These are phyloP conservation scores for Fragilariopsis cylindrus DNA, from an alignment of 108 stramenopile genomes.

Conservation along the genomic window DNA sequence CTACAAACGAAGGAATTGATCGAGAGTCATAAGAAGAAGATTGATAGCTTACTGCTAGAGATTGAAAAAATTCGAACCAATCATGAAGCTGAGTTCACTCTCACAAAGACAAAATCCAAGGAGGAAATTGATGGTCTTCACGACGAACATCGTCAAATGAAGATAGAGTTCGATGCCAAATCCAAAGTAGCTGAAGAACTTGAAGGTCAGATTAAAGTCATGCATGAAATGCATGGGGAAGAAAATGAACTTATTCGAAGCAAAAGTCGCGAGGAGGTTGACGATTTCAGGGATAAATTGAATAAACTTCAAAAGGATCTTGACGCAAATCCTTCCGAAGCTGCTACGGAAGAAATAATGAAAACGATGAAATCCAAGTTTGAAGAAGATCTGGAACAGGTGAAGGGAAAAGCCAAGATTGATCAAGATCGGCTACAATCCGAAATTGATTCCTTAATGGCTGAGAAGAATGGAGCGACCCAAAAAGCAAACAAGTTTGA, in stretches of 20 bases:
- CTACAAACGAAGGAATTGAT: neutral
- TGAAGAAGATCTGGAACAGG: conserved; percentile 9
- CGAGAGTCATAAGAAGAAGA: neutral
- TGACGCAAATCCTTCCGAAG: neutral
- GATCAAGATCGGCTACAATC: conserved; percentile 12
- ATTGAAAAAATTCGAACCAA: conserved; percentile 9
- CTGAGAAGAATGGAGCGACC: neutral
- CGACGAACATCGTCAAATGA: conserved; percentile 20
- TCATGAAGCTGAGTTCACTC: neutral
- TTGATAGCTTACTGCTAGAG: conserved; percentile 2
- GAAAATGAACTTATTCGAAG: conserved; percentile 13
- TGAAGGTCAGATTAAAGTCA: conserved; percentile 17
- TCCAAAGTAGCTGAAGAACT: conserved; percentile 19
- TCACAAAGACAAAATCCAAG: neutral
- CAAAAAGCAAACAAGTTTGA: conserved; percentile 6
- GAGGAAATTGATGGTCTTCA: conserved; percentile 19
- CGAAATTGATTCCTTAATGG: conserved; percentile 2
- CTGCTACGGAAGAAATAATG: neutral
- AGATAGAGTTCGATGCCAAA: conserved; percentile 23
- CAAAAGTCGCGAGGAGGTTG: conserved; percentile 8
- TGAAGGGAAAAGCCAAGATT: conserved; percentile 25
- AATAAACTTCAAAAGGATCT: conserved; percentile 3
- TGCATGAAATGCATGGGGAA: conserved; percentile 25
- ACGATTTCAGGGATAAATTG: conserved; percentile 4
- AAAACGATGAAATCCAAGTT: conserved; percentile 6